Conservation (phyloP, 768 basidiomycete species). For the Lactarius akahatsu region DNA sequence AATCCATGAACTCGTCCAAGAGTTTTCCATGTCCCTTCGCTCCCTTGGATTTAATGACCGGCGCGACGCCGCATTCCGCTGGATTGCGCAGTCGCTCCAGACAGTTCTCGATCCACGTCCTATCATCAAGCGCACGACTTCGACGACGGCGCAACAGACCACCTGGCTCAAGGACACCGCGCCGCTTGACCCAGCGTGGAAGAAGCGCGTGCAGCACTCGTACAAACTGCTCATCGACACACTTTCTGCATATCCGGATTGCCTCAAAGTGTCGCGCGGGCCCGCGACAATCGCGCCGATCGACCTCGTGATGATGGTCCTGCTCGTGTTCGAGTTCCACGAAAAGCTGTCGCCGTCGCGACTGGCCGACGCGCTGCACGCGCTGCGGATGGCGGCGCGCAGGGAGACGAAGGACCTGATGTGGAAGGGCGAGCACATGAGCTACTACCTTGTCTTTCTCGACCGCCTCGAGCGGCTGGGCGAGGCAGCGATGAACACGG, state of each 20-base stretch:
- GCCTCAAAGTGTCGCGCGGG: slow-evolving; percentile 23
- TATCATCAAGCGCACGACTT: slow-evolving; percentile 32
- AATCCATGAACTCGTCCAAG: slow-evolving; percentile 28
- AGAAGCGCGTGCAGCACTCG: slow-evolving; percentile 18
- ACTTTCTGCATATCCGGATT: slow-evolving; percentile 8
- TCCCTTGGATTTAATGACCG: slow-evolving; percentile 51
- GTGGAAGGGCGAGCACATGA: slow-evolving; percentile 25
- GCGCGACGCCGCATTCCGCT: slow-evolving; percentile 57
- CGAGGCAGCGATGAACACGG: slow-evolving; percentile 4
- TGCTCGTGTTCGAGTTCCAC: slow-evolving; percentile 26
- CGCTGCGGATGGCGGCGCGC: slow-evolving; percentile 23
- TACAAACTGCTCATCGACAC: slow-evolving; percentile 24
- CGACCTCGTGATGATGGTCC: slow-evolving; percentile 26
- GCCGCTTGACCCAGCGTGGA: slow-evolving; percentile 12
- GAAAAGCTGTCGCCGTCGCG: slow-evolving; percentile 10
- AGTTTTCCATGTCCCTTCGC: slow-evolving; percentile 26
- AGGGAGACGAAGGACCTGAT: slow-evolving; percentile 25
- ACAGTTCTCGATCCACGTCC: slow-evolving; percentile 46
- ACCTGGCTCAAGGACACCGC: slow-evolving; percentile 47
- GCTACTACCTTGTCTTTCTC: slow-evolving; percentile 15
- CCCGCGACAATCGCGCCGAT: slow-evolving; percentile 28
- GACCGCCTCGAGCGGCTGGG: slow-evolving; percentile 16
- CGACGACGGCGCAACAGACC: slow-evolving; percentile 43
- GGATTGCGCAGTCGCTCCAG: slow-evolving; percentile 54
- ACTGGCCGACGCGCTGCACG: slow-evolving; percentile 15